These are phyloP conservation scores for Circinella minor DNA, from an alignment of 371 early-diverging fungal species.

Conservation along the genomic window DNA sequence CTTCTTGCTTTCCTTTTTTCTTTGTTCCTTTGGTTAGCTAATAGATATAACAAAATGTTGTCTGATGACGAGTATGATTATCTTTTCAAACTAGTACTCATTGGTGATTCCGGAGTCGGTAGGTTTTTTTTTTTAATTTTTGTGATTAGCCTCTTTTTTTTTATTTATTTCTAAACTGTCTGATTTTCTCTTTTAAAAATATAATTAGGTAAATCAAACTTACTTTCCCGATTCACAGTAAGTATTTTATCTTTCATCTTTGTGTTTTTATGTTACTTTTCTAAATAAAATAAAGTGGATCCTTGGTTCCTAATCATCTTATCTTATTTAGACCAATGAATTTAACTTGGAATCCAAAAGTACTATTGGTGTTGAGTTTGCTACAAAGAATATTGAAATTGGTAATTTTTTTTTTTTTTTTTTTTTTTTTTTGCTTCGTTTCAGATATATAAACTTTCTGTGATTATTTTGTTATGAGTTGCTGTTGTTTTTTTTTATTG, in stretches of 20 bases:
- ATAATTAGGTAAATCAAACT: conserved; percentile 6
- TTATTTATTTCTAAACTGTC: too few relatives aligned
- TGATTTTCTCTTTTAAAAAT: background rate
- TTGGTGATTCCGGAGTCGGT: conserved; percentile 56
- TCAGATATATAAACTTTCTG: too few relatives aligned
- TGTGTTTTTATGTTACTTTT: background rate
- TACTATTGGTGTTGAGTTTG: conserved; percentile 99
- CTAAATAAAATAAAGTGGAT: too few relatives aligned
- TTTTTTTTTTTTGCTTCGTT: background rate
- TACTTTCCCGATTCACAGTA: conserved; percentile 43
- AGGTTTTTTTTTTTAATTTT: conserved; percentile 39
- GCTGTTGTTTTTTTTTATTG: too few relatives aligned
- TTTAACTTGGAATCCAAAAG: conserved; percentile 98
- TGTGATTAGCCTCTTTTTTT: too few relatives aligned
- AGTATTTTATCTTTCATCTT: conserved; percentile 4
- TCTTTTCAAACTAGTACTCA: conserved; percentile 55
- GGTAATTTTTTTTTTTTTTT: conserved; percentile 21
- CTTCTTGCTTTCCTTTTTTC: too few relatives aligned
- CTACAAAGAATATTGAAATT: conserved; percentile 40
- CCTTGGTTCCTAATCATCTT: background rate
- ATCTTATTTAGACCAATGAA: conserved; percentile 76
- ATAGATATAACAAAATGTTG: conserved; percentile 25
- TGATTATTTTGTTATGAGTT: too few relatives aligned
- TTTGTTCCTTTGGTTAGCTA: too few relatives aligned
- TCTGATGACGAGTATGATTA: conserved; percentile 57